phyloP scores from a whole-genome alignment of 202 grass and related monocot species.

The Cymbopogon flexuosus region DNA sequence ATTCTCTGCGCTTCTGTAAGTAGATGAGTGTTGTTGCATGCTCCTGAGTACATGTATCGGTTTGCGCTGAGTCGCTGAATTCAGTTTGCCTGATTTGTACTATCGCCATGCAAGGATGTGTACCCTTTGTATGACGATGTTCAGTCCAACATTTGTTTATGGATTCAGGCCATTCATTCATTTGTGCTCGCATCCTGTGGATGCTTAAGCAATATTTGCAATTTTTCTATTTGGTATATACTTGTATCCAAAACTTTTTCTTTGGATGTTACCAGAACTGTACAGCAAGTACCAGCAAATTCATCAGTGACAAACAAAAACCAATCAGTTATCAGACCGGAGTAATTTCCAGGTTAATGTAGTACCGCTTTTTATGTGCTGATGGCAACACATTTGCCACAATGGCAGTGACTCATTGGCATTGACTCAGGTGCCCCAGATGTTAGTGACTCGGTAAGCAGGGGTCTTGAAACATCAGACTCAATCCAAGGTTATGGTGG shows the following conservation, averaged over 20 bases:
- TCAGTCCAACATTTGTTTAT: conserved; percentile 24
- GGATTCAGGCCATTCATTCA: conserved; percentile 39
- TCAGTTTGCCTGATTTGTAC: conserved; percentile 25
- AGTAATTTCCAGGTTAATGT: not conserved
- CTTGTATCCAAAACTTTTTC: too few relatives aligned
- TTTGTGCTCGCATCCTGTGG: conserved; percentile 5
- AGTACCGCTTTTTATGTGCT: not conserved
- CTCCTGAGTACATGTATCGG: conserved; percentile 21
- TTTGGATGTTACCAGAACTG: too few relatives aligned
- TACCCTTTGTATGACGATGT: conserved; percentile 6
- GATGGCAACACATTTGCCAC: not conserved
- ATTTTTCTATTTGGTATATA: not conserved
- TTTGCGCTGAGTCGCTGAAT: not conserved
- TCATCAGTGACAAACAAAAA: not conserved
- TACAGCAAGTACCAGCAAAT: not conserved
- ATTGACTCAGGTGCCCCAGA: not conserved
- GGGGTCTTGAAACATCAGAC: too few relatives aligned
- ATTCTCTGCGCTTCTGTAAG: conserved; percentile 17
- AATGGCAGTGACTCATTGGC: not conserved
- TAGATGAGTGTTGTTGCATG: conserved; percentile 27
- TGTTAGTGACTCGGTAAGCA: not conserved
- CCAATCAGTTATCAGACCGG: not conserved
- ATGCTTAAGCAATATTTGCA: not conserved
- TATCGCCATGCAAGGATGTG: conserved; percentile 25
- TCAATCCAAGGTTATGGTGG: too few relatives aligned